Percentiles rank a stretch among this genome's conserved stretches.
Evolutionary conservation across 1,284 basidiomycete genomes (phyloP).

Genomic region (Cryptococcus depauperatus): DNA sequence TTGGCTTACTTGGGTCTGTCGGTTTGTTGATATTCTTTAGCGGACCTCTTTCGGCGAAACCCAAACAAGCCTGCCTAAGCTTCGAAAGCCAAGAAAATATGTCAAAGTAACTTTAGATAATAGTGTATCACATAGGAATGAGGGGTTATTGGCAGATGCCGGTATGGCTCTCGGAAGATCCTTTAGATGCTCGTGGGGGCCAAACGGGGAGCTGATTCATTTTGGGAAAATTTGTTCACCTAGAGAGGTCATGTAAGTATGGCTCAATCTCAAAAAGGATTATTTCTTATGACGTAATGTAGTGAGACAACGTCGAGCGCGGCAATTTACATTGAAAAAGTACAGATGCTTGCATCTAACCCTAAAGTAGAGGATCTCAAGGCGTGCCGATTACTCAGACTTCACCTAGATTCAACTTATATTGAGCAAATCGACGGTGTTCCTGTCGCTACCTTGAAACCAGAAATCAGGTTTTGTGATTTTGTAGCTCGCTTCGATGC

Average conservation of each 20-base stretch:
- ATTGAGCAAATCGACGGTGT: slow-evolving; percentile 54
- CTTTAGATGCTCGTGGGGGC: slow-evolving; percentile 86
- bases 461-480: slow-evolving; percentile 65
- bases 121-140: slow-evolving; percentile 49
- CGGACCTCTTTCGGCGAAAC: slow-evolving; percentile 68
- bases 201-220: slow-evolving; percentile 67
- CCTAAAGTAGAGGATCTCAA: slow-evolving; percentile 47
- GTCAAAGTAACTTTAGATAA: slow-evolving; percentile 27
- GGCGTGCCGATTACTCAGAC: slow-evolving; percentile 62
- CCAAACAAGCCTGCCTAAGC: slow-evolving; percentile 55
- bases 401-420: slow-evolving; percentile 68
- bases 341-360: slow-evolving; percentile 23
- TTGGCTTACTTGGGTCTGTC: slow-evolving; percentile 38
- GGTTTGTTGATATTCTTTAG: slow-evolving; percentile 42
- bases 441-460: slow-evolving; percentile 54
- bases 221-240: slow-evolving; percentile 62
- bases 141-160: slow-evolving; percentile 65
- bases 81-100: slow-evolving; percentile 45
- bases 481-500: slow-evolving; percentile 66
- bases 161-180: slow-evolving; percentile 78
- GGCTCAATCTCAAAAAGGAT: not conserved
- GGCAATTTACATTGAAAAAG: slow-evolving; percentile 25
- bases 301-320: slow-evolving; percentile 15
- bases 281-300: not conserved
- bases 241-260: slow-evolving; percentile 27